Base-by-base conservation (phyloP, 148 eudicot genomes). In the Pouteria glomerata region DNA sequence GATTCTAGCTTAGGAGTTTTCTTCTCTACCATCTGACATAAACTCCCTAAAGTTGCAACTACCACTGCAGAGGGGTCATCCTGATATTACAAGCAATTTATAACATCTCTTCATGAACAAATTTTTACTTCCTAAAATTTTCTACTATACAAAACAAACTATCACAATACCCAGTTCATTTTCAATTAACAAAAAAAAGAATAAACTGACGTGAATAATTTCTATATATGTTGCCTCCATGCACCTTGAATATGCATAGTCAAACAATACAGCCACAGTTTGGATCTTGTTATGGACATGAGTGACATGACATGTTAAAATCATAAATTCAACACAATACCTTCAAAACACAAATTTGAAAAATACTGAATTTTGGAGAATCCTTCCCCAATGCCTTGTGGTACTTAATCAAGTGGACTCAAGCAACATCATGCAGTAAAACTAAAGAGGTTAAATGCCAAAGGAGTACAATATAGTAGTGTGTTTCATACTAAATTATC, bases 11-110 rank as follows among this genome's bases (percentile, higher is more conserved):
- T 87, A 42, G 91, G 63, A 67, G 63, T 80, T 65, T 79, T 82
- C 80, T 82, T 95, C 83, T 91, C 89, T 57, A 89, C 86, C 98
- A 94, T 94, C 73, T 85, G 93, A 87, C 91, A 86, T 80, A 94
- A 83, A 74, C 97, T 89, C 51, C 85, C 78, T 77, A 91, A 71
- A 60, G 98, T 94, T 58, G 97, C 96, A 78, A 95, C 90, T 72
- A 91, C 87, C 68, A 95, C 76, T 21, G 88, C 80, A 31, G 98
- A 97, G 63, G 98, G 97, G 74, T 95, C 98, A 24, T 87, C 97
- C 97, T 95, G 86, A 58, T 69, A 77, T 50, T 52, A 57, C 24
- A 33, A 59, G 58, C 16, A 6, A 52, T 19, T 41, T 27, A 58
- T 64, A 21, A 42, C 21, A 57, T 41, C 34, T 57, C n/a, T 55